Conservation (phyloP, 768 basidiomycete species). For the Auricularia auricula-judae region DNA sequence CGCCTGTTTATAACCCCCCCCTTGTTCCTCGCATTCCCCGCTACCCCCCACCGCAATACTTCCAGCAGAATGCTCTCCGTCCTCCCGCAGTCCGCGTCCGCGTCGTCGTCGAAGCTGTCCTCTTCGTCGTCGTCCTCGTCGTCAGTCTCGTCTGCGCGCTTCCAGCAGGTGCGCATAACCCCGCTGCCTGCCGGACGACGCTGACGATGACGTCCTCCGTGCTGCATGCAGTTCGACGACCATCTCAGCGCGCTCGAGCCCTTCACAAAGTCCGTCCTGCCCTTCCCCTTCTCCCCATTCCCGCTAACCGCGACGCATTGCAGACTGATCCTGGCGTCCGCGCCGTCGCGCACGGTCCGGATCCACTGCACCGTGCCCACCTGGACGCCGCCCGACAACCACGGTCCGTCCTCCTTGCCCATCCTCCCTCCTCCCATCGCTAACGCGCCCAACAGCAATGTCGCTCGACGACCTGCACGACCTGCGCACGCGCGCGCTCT, state of each 20-base stretch:
- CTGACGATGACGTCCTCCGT: neutral
- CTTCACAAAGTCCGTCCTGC: slow-evolving; percentile 48
- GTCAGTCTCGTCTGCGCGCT: no score
- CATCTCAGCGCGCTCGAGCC: slow-evolving; percentile 47
- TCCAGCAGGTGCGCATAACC: no score
- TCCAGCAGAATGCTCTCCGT: no score
- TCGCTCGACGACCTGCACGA: slow-evolving; percentile 64
- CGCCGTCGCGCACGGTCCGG: slow-evolving; percentile 37
- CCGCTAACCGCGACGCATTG: neutral
- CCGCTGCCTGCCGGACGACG: no score
- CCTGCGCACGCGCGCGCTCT: slow-evolving; percentile 46
- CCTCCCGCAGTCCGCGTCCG: no score
- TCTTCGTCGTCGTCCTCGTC: no score
- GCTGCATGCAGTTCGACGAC: slow-evolving; percentile 39
- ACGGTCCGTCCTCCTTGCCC: slow-evolving; percentile 31
- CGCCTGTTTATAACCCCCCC: no score
- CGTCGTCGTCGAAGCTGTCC: no score
- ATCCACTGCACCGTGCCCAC: slow-evolving; percentile 61
- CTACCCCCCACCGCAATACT: no score
- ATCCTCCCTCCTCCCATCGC: neutral
- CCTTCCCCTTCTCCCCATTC: neutral
- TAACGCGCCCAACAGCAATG: slow-evolving; percentile 28
- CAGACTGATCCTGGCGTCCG: slow-evolving; percentile 33
- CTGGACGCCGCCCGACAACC: slow-evolving; percentile 46
- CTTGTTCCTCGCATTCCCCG: no score